Base-by-base conservation (phyloP, 768 basidiomycete genomes). In the Pleurotus djamor region DNA sequence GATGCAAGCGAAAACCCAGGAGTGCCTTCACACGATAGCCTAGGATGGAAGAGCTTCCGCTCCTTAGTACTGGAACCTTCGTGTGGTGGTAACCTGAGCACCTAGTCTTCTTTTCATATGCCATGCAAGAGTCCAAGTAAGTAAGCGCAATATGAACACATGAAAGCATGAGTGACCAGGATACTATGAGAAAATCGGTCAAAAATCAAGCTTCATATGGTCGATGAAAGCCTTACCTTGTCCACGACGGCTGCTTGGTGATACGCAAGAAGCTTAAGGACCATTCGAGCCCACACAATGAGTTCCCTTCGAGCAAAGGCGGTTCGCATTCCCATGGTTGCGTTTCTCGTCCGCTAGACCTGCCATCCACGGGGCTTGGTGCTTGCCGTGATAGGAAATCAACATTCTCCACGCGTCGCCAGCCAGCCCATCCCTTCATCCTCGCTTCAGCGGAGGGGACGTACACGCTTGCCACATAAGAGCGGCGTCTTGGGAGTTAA, bases 381-480 rank as follows among this genome's bases (percentile, higher is more conserved):
- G 54, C 10, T 28, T 55, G 16, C 54, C 41, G 41, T 33, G 41
- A 55, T 55, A 55, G 54, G 54, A n/a, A 55, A 55, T 55, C 37
- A 55, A 28, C 54, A 55, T 44, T 32, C 49, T 10, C 34, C 54
- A 55, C 21, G 54, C 54, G 54, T 32, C 54, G n/a, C 17, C n/a
- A 17, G n/a, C 28, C 8, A 28, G 21, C 21, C 21, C 21, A 28
- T 28, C 13, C 28, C 54, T 55, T 55, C n/a, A 41, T 28, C 37
- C 37, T 55, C 54, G 54, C 54, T 55, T 55, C 54, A 41, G 10
- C 38, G n/a, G 54, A 36, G 16, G 9, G 21, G 16, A 21, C 16
- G 37, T 21, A 21, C 54, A 55, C 54, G 54, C 41, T 55, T 55
- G 38, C 54, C 54, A 17, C 52, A 33, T 48, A 52, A 52, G 52